Evolutionary conservation across 148 eudicot species (phyloP).

Genomic region (Camellia japonica): DNA sequence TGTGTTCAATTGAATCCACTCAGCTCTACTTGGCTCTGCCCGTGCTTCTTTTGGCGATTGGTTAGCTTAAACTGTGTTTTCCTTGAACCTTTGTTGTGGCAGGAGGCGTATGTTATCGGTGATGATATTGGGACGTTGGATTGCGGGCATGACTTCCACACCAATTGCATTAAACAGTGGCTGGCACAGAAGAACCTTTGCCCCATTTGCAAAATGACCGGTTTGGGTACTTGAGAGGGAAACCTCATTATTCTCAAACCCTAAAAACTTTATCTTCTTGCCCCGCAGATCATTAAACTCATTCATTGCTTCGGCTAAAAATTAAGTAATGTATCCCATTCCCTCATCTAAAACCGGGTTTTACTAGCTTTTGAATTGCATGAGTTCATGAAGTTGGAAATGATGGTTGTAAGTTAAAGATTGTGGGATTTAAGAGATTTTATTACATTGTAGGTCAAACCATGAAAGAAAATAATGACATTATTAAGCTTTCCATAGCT

Average conservation of each 20-base stretch:
- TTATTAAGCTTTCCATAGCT: conserved; percentile 3
- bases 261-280: neutral
- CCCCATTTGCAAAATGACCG: conserved; percentile 66
- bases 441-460: neutral
- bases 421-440: conserved; percentile 9
- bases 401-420: neutral
- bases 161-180: conserved; percentile 67
- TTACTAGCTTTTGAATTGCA: conserved; percentile 12
- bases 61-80: neutral
- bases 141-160: conserved; percentile 73
- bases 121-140: conserved; percentile 59
- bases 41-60: neutral
- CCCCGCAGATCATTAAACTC: conserved; percentile 4
- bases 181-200: conserved; percentile 56
- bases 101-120: conserved; percentile 58
- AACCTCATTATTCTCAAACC: neutral
- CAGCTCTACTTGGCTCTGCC: no score
- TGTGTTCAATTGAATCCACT: no score
- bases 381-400: conserved; percentile 15
- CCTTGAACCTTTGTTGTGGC: conserved; percentile 9
- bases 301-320: neutral
- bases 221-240: conserved; percentile 28
- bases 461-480: conserved; percentile 10
- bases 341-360: neutral
- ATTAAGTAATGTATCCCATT: neutral